A percentile compares a stretch with the other conserved stretches of the same genome.
Evolutionary conservation across 2,329 filamentous ascomycete species (phyloP).

Genomic region (Penicillium vulpinum): DNA sequence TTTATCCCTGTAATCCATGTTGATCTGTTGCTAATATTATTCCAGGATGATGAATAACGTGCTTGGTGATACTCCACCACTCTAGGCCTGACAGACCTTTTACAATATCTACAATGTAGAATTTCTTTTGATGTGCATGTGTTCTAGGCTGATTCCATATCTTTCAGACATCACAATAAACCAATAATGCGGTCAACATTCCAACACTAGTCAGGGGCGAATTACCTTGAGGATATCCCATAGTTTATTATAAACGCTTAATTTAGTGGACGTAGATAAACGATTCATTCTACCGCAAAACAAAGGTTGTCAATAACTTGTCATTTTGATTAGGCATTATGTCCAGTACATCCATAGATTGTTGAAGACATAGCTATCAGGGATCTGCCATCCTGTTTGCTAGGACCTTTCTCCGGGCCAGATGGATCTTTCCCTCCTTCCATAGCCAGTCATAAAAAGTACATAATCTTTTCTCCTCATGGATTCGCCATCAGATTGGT

Average conservation of each 20-base stretch:
- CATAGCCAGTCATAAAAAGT: too few species aligned
- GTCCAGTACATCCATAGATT: not conserved
- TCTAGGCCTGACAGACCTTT: not conserved
- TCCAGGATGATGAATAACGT: constrained; percentile 5
- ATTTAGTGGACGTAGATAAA: not conserved
- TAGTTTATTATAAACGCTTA: constrained; percentile 6
- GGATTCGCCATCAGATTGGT: too few species aligned
- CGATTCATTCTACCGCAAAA: not conserved
- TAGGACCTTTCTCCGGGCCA: not conserved
- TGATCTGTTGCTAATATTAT: not conserved
- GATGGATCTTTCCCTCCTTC: too few species aligned
- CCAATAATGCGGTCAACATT: not conserved
- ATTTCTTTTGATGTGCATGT: not conserved
- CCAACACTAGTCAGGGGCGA: not conserved
- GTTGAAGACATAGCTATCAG: not conserved
- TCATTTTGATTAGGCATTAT: not conserved
- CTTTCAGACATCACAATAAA: not conserved
- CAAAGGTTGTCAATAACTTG: not conserved
- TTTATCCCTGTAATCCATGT: not conserved
- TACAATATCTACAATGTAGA: not conserved
- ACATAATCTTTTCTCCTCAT: too few species aligned
- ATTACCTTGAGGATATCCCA: not conserved
- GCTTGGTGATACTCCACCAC: constrained; percentile 1
- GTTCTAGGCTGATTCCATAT: not conserved
- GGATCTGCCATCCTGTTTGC: not conserved